phyloP scores from a whole-genome alignment of 805 yeast genomes.

The Wickerhamiella allomyrinae region DNA sequence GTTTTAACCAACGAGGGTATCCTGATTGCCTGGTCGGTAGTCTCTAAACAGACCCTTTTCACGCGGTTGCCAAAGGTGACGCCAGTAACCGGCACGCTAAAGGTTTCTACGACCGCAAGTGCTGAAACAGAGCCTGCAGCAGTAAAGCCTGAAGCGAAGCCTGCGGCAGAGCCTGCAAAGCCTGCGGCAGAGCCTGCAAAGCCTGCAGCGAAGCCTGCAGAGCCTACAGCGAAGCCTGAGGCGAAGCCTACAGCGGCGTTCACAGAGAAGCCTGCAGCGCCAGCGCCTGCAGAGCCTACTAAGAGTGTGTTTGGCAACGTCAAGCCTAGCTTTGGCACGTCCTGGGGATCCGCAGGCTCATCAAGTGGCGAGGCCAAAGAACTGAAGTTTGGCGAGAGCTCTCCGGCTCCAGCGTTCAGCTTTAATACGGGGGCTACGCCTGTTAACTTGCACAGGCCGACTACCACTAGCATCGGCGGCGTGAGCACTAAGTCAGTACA shows the following conservation, averaged over 20 bases:
- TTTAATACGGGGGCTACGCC: too few relatives aligned
- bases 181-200: neutral
- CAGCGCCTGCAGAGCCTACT: neutral
- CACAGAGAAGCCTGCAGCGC: neutral
- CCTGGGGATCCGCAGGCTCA: neutral
- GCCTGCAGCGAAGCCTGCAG: neutral
- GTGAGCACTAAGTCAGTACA: too few relatives aligned
- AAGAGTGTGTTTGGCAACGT: neutral
- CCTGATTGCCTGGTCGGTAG: slow-evolving; percentile 14
- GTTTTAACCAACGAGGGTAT: slow-evolving; percentile 15
- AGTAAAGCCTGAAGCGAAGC: neutral
- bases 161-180: neutral
- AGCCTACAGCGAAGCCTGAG: neutral
- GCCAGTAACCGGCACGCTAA: neutral
- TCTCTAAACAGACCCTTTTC: slow-evolving; percentile 5
- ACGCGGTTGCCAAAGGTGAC: neutral
- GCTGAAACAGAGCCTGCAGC: slow-evolving; percentile 1
- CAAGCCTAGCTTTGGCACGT: neutral
- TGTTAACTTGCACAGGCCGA: too few relatives aligned
- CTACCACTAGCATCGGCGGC: too few relatives aligned
- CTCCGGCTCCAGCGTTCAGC: too few relatives aligned
- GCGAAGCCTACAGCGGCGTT: neutral
- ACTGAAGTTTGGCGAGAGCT: too few relatives aligned
- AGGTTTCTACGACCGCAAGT: too few relatives aligned
- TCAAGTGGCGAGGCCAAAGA: neutral